Evolutionary conservation across 176 grass and related monocot genomes (phyloP), one percentile per base, ranked within the genome.

Genomic region (Oryza punctata): DNA sequence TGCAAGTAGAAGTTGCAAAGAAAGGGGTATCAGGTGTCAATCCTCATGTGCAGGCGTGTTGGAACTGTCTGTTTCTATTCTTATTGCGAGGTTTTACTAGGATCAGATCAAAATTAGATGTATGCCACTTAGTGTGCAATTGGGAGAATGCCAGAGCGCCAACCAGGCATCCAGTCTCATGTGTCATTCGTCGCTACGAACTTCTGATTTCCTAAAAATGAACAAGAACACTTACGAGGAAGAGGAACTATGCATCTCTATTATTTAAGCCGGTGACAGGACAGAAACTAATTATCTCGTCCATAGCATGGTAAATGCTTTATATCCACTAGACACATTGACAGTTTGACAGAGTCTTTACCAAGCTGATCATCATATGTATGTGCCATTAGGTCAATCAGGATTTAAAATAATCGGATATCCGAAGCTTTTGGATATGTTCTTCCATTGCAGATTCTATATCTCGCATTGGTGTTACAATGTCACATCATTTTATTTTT

Each of bases 381-480:
- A 59, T 21, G 13, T 68, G 25, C 12, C 19, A 18, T 19, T 28
- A 29, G 44, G 40, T 81, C 10, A 54, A 23, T 27, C 5, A 44
- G 12, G n/a, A 60, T 4, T 40, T 59, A 43, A 23, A 57, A 67
- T 64, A 12, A n/a, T 52, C 10, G 0, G 2, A 67, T 29, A 18
- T 49, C 35, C 28, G 1, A 44, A 76, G 19, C 19, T 5, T 19
- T 15, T 30, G 19, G 43, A 60, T 14, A 18, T 44, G 18, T 82
- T 69, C 27, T 76, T 65, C 18, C 50, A 64, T 72, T 80, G 41
- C 28, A 49, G 7, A 60, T 77, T 74, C 14, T 82, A 68, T 12
- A 63, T 46, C 13, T 1, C 15, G 46, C 14, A 47, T 47, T 47
- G 38, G 46, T 78, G 63, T 0, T 86, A 23, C 29, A 65, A 76